Percentiles rank a stretch among this genome's conserved stretches.
Conservation (phyloP, 305 asterid species). For the Fraxinus xanthoxyloides region DNA sequence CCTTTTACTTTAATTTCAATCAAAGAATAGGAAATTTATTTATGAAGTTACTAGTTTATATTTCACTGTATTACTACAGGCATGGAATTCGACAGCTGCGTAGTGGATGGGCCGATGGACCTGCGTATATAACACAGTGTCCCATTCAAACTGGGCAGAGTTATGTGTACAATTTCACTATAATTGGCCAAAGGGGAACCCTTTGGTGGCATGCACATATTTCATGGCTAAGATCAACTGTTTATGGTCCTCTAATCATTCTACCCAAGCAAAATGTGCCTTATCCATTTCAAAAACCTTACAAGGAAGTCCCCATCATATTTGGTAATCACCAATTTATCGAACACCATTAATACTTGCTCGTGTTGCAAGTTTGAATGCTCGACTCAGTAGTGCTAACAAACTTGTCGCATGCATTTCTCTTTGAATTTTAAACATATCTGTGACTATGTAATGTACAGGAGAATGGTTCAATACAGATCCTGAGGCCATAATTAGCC, state of each 20-base stretch:
- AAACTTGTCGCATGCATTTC: not conserved
- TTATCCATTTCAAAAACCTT: slow-evolving; percentile 24
- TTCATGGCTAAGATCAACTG: slow-evolving; percentile 21
- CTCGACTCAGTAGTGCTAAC: not conserved
- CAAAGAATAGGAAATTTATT: not conserved
- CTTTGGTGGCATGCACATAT: slow-evolving; percentile 31
- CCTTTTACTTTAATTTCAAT: not conserved
- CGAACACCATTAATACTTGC: not conserved
- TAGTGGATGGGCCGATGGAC: slow-evolving; percentile 31
- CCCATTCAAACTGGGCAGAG: slow-evolving; percentile 24
- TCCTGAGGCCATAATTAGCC: slow-evolving; percentile 18
- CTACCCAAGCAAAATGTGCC: slow-evolving; percentile 8
- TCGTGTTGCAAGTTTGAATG: not conserved
- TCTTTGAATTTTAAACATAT: not conserved
- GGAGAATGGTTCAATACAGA: slow-evolving; percentile 30
- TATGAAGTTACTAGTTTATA: not conserved
- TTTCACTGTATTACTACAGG: slow-evolving; percentile 2
- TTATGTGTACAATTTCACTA: slow-evolving; percentile 23
- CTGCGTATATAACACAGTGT: slow-evolving; percentile 23
- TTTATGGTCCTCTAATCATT: slow-evolving; percentile 24
- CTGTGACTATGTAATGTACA: not conserved
- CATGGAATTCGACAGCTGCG: slow-evolving; percentile 26
- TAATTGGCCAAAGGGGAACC: slow-evolving; percentile 25
- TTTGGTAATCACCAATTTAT: slow-evolving; percentile 16
- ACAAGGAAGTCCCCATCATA: slow-evolving; percentile 20